These are phyloP conservation scores for Epichloe sibirici DNA, from an alignment of 2,329 filamentous ascomycete species.

Conservation along the genomic window DNA sequence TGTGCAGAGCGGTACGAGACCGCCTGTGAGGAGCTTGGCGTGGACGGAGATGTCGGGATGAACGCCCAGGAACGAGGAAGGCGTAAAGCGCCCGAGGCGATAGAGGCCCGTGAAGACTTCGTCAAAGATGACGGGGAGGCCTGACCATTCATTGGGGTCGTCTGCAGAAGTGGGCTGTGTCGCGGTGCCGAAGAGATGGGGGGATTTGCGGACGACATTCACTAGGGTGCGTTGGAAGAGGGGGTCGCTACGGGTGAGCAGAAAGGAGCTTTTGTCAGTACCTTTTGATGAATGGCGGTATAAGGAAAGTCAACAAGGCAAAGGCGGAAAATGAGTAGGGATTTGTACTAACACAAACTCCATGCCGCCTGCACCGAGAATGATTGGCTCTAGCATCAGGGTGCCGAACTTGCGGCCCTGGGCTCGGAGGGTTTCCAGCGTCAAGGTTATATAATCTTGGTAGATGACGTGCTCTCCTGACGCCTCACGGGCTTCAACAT, in stretches of 20 bases:
- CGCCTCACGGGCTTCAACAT: conserved; percentile 36
- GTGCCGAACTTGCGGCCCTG: conserved; percentile 61
- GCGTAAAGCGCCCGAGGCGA: conserved; percentile 60
- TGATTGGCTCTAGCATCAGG: conserved; percentile 66
- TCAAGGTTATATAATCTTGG: conserved; percentile 42
- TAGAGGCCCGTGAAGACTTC: conserved; percentile 83
- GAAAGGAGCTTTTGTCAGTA: neutral
- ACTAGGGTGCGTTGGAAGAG: conserved; percentile 66
- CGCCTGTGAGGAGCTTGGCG: conserved; percentile 74
- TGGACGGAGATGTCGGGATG: conserved; percentile 68
- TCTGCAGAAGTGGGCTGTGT: conserved; percentile 3
- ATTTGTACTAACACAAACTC: conserved; percentile 50
- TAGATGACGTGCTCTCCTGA: conserved; percentile 40
- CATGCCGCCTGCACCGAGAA: conserved; percentile 79
- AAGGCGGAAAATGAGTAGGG: too few species aligned
- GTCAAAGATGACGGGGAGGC: conserved; percentile 70
- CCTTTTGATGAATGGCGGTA: neutral
- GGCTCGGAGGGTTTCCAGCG: conserved; percentile 36
- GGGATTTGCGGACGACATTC: conserved; percentile 48
- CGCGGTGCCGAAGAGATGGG: conserved; percentile 37
- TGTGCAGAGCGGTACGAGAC: conserved; percentile 62
- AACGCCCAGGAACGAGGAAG: conserved; percentile 55
- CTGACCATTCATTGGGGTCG: conserved; percentile 43
- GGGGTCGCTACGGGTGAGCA: conserved; percentile 49
- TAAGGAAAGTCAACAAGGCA: neutral